Evolutionary conservation across 2,329 filamentous ascomycete species (phyloP), one percentile per base, ranked within the genome.

Genomic region (Akanthomyces muscarius): DNA sequence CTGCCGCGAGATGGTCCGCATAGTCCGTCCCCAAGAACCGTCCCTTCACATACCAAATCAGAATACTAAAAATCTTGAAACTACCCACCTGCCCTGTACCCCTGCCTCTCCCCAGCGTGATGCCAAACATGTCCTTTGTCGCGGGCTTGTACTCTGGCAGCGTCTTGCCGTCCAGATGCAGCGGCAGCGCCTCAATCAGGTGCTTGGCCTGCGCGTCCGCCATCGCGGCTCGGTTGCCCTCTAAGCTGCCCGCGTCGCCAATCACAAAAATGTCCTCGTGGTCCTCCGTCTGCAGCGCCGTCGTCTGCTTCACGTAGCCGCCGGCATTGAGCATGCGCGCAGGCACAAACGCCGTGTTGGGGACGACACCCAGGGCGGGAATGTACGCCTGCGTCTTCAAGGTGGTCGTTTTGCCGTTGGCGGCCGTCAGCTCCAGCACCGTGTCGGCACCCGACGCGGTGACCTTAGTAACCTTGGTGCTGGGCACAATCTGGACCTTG

Each of bases 311-410:
- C 58, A 81, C 63, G 61, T 70, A 74, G 8, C 73, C 74, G 0
- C 63, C 44, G 28, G 63, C 60, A 44, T 78, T 75, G 21, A 76
- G 71, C 63, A 82, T 69, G 1, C 66, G 59, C 8, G 70, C 64
- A 3, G 80, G 78, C 38, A 74, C 69, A 66, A 82, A 82, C 5
- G 70, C 68, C 0, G 77, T 78, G 71, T 85, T 85, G 63, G 77
- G 75, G 0, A 69, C 57, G 4, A 77, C 64, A 50, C 83, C 83
- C 42, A 75, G 78, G 0, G 80, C 76, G 0, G 82, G 81, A 16
- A 85, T 69, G 68, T 81, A 79, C 0, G 81, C 71, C 67, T 81
- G 78, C 0, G 78, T 71, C 16, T 69, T 70, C 57, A 84, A 69
- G 4, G 73, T 77, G 65, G 71, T 71, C 47, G 67, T 74, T n/a